Conservation (phyloP, 495 filamentous ascomycete species). For the Penicillium macrosclerotiorum region DNA sequence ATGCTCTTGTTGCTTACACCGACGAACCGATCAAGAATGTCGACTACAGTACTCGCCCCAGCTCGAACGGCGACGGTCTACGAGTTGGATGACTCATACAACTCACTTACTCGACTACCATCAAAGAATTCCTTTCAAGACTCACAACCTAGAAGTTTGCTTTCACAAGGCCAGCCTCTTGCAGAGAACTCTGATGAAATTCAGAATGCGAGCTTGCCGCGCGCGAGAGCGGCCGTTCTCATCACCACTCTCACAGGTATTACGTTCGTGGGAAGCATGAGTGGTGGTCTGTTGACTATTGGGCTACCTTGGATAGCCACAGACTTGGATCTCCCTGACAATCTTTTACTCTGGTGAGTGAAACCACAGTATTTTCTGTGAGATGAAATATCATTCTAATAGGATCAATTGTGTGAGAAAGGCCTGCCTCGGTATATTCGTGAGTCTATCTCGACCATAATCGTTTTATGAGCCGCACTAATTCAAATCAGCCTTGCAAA, state of each 20-base stretch:
- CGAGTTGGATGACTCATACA: slow-evolving; percentile 5
- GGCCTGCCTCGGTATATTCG: slow-evolving; percentile 25
- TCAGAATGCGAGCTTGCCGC: slow-evolving; percentile 5
- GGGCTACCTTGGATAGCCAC: slow-evolving; percentile 17
- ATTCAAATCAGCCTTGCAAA: slow-evolving; percentile 32
- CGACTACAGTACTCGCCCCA: slow-evolving; percentile 3
- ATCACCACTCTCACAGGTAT: slow-evolving; percentile 18
- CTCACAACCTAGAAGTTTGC: not conserved
- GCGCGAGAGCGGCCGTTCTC: slow-evolving; percentile 14
- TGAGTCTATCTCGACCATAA: slow-evolving; percentile 1
- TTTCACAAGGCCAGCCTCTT: not conserved
- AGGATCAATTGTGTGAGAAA: not conserved
- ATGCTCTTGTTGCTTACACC: not conserved
- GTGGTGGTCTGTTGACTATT: slow-evolving; percentile 19
- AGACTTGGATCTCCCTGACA: slow-evolving; percentile 21
- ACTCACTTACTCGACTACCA: not conserved
- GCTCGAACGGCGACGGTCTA: not conserved
- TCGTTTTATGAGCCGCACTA: not conserved
- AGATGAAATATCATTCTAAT: not conserved
- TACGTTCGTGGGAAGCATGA: slow-evolving; percentile 24
- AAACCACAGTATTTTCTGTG: not conserved
- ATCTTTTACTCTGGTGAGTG: slow-evolving; percentile 20
- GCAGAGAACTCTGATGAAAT: not conserved
- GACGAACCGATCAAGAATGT: not conserved
- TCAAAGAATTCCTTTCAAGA: not conserved